phyloP scores from a whole-genome alignment of 1,284 basidiomycete genomes.

The Microstroma glucosiphilum region DNA sequence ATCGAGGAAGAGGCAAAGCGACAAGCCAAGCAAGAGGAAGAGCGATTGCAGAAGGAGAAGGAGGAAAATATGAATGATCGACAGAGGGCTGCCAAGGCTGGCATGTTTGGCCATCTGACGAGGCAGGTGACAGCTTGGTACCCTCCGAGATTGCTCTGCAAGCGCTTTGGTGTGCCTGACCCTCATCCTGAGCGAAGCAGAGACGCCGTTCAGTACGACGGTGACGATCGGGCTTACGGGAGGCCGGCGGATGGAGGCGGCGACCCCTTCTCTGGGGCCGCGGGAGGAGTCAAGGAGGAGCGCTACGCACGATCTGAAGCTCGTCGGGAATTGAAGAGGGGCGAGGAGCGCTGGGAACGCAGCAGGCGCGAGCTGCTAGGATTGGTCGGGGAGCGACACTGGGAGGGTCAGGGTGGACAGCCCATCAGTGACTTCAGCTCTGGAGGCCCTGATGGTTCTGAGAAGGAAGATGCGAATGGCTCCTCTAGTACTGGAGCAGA shows the following conservation, averaged over 20 bases:
- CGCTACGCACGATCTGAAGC: constrained; percentile 6
- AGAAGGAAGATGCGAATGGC: background rate
- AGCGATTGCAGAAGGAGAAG: constrained; percentile 56
- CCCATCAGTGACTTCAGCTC: constrained; percentile 22
- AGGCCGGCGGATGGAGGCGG: constrained; percentile 12
- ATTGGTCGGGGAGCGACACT: constrained; percentile 10
- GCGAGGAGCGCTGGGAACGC: constrained; percentile 18
- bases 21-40: constrained; percentile 24
- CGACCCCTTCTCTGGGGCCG: constrained; percentile 18
- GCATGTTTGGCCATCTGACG: constrained; percentile 81
- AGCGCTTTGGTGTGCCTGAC: constrained; percentile 86
- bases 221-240: constrained; percentile 2
- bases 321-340: background rate
- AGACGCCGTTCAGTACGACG: constrained; percentile 17
- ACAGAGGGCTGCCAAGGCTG: constrained; percentile 70
- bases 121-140: constrained; percentile 68
- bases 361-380: constrained; percentile 15
- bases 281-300: background rate
- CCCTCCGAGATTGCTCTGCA: constrained; percentile 76
- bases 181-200: constrained; percentile 59
- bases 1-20: background rate
- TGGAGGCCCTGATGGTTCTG: constrained; percentile 15
- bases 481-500: background rate
- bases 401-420: constrained; percentile 8
- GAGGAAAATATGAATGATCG: constrained; percentile 57